A percentile compares a stretch with the other conserved stretches of the same genome.
Conservation (phyloP, 176 grass and related monocot species). For the Lolium multiflorum region DNA sequence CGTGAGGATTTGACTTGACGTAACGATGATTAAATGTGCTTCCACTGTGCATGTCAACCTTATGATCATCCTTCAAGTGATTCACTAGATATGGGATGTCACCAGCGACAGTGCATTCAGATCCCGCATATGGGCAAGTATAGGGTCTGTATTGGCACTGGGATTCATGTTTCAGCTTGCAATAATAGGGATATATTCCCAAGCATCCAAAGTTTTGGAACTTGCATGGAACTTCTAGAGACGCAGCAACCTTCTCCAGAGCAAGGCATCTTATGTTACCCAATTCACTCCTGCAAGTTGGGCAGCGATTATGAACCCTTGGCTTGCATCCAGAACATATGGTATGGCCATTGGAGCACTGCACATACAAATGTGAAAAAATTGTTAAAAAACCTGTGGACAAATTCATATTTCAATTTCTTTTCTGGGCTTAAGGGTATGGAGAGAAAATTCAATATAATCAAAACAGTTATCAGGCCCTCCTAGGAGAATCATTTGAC, state of each 20-base stretch:
- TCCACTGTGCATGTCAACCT: constrained; percentile 97
- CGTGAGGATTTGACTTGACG: constrained; percentile 91
- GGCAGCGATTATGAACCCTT: constrained; percentile 90
- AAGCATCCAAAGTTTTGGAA: constrained; percentile 90
- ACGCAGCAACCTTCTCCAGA: constrained; percentile 87
- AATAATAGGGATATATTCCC: constrained; percentile 92
- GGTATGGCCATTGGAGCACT: constrained; percentile 97
- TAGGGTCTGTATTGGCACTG: constrained; percentile 86
- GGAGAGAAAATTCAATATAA: constrained; percentile 4
- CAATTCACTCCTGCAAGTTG: constrained; percentile 91
- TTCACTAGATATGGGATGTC: constrained; percentile 80
- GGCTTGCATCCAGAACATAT: constrained; percentile 92
- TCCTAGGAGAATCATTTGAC: constrained; percentile 5
- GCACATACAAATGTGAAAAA: constrained; percentile 40
- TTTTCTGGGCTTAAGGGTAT: neutral
- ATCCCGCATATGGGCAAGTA: constrained; percentile 90
- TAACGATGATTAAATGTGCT: constrained; percentile 95
- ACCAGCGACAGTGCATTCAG: constrained; percentile 86
- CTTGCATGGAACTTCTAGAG: constrained; percentile 91
- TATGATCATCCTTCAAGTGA: constrained; percentile 95
- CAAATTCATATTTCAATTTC: neutral
- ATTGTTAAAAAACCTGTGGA: neutral
- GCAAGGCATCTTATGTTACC: constrained; percentile 97
- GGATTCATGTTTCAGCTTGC: constrained; percentile 93
- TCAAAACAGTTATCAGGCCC: neutral